Base-by-base conservation (phyloP, 2,329 filamentous ascomycete genomes). In the Fusarium vanettenii region DNA sequence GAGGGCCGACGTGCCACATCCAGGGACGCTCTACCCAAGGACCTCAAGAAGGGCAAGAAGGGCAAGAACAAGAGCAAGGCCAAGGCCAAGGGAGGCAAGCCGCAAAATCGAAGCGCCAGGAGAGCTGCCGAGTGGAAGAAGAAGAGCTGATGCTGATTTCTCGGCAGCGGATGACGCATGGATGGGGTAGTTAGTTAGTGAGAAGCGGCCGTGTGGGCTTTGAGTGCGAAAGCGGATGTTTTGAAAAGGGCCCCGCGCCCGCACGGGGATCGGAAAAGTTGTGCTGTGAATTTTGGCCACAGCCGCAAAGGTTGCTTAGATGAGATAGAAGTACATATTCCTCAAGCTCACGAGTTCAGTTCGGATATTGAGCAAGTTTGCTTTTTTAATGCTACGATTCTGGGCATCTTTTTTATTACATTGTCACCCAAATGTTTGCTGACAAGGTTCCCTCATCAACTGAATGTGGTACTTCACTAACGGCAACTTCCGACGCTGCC, bases 1-100 rank as follows among this genome's bases (percentile, higher is more conserved):
- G 94, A 97, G 82, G 94, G 94, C 0, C 91, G 92, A 73, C 89
- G 94, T 64, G 94, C 94, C 11, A 94, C 89, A 64, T 85, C 88
- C 35, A 92, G 88, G 67, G 90, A 92, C 70, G 92, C 89, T 6
- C 91, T 87, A 78, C 90, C 90, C 45, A 92, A 85, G 81, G 90
- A 90, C 77, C 81, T 90, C 71, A 92, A 88, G 81, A 83, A 92
- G 39, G 88, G 89, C 13, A 90, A 90, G 74, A 89, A 89, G 77
- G 82, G 81, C 73, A 90, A 88, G 79, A 82, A 81, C 78, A 84
- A 84, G 67, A 83, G 71, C 75, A 82, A 81, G 63, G 6, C 27
- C 73, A 90, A 88, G 79, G 81, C 81, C 72, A 90, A 88, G 78
- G 85, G 84, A 68, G 83, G 71, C 75, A 82, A 80, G 62, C 83